These are phyloP conservation scores for Taphrina sp. DNA, from an alignment of 1,139 yeast species.

Conservation along the genomic window DNA sequence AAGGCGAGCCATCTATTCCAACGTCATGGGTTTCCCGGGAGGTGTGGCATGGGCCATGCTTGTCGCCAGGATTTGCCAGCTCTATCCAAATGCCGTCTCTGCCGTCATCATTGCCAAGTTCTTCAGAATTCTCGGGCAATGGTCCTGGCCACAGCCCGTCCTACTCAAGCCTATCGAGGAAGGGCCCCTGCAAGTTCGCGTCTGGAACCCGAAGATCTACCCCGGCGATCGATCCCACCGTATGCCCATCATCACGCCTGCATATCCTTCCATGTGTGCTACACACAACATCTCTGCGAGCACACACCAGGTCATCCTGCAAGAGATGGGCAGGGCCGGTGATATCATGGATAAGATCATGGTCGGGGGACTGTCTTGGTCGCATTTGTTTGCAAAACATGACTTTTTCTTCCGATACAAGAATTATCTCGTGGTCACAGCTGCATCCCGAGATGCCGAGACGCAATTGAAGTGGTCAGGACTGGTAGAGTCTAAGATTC, in stretches of 20 bases:
- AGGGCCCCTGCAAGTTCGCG: conserved; percentile 92
- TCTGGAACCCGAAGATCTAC: conserved; percentile 93
- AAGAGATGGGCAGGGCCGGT: conserved; percentile 73
- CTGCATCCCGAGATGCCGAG: conserved; percentile 72
- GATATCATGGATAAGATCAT: conserved; percentile 68
- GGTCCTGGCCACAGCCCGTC: conserved; percentile 99
- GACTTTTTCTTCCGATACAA: conserved; percentile 78
- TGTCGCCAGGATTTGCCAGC: conserved; percentile 92
- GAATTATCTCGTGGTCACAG: conserved; percentile 78
- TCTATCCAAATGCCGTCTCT: conserved; percentile 93
- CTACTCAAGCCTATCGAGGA: conserved; percentile 87
- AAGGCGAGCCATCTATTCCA: conserved; percentile 87
- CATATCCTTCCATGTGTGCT: conserved; percentile 99
- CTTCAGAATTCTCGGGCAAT: conserved; percentile 76
- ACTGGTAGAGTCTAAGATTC: conserved; percentile 80
- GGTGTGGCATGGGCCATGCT: conserved; percentile 99
- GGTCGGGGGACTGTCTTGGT: conserved; percentile 66
- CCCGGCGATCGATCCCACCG: conserved; percentile 82
- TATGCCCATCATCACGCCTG: conserved; percentile 99
- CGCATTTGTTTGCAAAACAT: conserved; percentile 71
- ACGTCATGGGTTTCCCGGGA: conserved; percentile 96
- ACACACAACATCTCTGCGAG: conserved; percentile 91
- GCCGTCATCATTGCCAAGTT: conserved; percentile 86
- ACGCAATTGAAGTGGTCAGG: conserved; percentile 91
- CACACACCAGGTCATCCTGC: conserved; percentile 73